Evolutionary conservation across 176 grass and related monocot genomes (phyloP).

Genomic region (Echinochloa phyllopogon): DNA sequence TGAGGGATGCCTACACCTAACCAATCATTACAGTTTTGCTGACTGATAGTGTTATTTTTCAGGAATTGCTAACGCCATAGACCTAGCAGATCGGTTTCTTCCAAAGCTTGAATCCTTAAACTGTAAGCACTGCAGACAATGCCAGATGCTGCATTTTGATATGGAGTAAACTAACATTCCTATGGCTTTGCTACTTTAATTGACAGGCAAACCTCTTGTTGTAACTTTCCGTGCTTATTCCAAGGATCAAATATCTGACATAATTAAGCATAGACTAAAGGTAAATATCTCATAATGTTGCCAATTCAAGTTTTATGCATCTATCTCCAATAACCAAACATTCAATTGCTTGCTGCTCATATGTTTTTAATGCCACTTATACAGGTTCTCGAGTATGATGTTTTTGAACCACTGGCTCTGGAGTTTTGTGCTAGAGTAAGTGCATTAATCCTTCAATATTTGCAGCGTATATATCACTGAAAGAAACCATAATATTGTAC

Average conservation of each 20-base stretch:
- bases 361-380: conserved; percentile 31
- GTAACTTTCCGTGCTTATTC: conserved; percentile 61
- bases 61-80: conserved; percentile 97
- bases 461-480: not conserved
- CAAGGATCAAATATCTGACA: conserved; percentile 89
- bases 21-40: conserved; percentile 18
- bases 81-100: conserved; percentile 91
- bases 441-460: conserved; percentile 22
- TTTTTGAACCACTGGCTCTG: conserved; percentile 81
- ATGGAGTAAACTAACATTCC: conserved; percentile 3
- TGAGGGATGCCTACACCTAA: not conserved
- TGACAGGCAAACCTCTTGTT: conserved; percentile 1
- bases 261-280: conserved; percentile 86
- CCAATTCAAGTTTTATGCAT: conserved; percentile 1
- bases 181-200: conserved; percentile 11
- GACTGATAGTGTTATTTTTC: conserved; percentile 32
- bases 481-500: not conserved
- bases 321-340: not conserved
- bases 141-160: conserved; percentile 34
- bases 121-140: conserved; percentile 55
- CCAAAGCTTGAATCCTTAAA: conserved; percentile 94
- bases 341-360: conserved; percentile 8
- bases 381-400: conserved; percentile 81
- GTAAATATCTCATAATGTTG: conserved; percentile 35
- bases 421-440: conserved; percentile 97